Percentiles rank a stretch among this genome's conserved stretches.
Conservation (phyloP, 148 eudicot species). For the Linanthus parryae region DNA sequence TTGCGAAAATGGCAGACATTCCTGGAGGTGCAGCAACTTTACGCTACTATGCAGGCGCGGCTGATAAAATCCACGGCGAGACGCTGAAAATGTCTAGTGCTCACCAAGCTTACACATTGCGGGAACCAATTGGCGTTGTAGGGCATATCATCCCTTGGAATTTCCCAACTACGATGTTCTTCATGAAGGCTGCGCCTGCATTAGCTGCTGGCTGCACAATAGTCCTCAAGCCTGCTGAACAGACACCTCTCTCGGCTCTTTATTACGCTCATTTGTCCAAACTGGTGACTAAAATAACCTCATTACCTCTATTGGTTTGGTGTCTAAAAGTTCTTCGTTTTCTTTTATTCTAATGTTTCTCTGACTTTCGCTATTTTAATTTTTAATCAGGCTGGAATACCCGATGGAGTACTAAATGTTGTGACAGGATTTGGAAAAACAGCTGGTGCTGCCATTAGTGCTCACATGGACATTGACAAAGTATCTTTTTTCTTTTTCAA, state of each 20-base stretch:
- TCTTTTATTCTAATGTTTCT: too few species aligned
- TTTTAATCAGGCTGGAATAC: slow-evolving; percentile 65
- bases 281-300: slow-evolving; percentile 26
- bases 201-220: slow-evolving; percentile 82
- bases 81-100: slow-evolving; percentile 67
- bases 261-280: slow-evolving; percentile 68
- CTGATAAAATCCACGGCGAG: slow-evolving; percentile 80
- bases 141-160: slow-evolving; percentile 85
- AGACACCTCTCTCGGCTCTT: slow-evolving; percentile 69
- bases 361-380: not conserved
- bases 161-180: slow-evolving; percentile 51
- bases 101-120: slow-evolving; percentile 72
- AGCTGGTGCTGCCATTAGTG: slow-evolving; percentile 70
- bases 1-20: slow-evolving; percentile 40
- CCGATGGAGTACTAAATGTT: slow-evolving; percentile 78
- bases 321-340: too few species aligned
- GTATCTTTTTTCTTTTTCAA: too few species aligned
- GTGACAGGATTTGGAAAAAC: slow-evolving; percentile 58
- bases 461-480: slow-evolving; percentile 87
- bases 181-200: slow-evolving; percentile 63
- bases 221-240: slow-evolving; percentile 85
- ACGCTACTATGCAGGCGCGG: slow-evolving; percentile 78
- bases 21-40: slow-evolving; percentile 33
- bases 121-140: slow-evolving; percentile 71
- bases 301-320: not conserved